phyloP scores from a whole-genome alignment of 768 basidiomycete genomes.

The Gymnopilus junonius region DNA sequence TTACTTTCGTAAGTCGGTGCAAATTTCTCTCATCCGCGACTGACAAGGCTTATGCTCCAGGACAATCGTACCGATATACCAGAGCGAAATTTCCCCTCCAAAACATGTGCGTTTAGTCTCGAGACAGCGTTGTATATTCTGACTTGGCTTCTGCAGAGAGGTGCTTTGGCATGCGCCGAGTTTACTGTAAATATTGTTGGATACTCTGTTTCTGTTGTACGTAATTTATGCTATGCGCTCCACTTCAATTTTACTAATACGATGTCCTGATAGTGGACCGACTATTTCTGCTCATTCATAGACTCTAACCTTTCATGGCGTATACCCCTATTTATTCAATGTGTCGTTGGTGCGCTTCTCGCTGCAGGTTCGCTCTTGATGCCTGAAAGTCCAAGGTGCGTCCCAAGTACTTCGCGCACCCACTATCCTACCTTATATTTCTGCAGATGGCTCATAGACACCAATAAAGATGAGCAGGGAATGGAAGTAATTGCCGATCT shows the following conservation, averaged over 20 bases:
- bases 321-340: conserved; percentile 85
- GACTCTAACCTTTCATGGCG: conserved; percentile 87
- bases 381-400: conserved; percentile 86
- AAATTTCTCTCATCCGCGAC: conserved; percentile 47
- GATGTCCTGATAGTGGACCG: conserved; percentile 71
- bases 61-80: conserved; percentile 88
- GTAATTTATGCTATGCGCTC: conserved; percentile 32
- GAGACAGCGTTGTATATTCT: not conserved
- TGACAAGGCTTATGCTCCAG: conserved; percentile 36
- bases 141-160: conserved; percentile 56
- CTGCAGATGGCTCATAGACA: conserved; percentile 78
- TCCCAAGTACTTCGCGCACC: conserved; percentile 35
- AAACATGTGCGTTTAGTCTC: conserved; percentile 62
- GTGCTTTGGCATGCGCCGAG: conserved; percentile 91
- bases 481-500: conserved; percentile 87
- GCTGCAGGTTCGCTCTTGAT: conserved; percentile 78
- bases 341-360: conserved; percentile 80
- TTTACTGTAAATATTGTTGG: conserved; percentile 93
- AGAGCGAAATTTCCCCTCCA: conserved; percentile 94
- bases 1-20: not conserved
- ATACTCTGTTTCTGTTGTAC: conserved; percentile 85
- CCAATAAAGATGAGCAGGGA: conserved; percentile 75
- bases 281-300: conserved; percentile 90
- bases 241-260: not conserved
- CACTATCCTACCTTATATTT: not conserved